Percentiles rank a stretch among this genome's conserved stretches.
phyloP scores from a whole-genome alignment of 176 grass and related monocot species.

The Miscanthus lutarioriparius region DNA sequence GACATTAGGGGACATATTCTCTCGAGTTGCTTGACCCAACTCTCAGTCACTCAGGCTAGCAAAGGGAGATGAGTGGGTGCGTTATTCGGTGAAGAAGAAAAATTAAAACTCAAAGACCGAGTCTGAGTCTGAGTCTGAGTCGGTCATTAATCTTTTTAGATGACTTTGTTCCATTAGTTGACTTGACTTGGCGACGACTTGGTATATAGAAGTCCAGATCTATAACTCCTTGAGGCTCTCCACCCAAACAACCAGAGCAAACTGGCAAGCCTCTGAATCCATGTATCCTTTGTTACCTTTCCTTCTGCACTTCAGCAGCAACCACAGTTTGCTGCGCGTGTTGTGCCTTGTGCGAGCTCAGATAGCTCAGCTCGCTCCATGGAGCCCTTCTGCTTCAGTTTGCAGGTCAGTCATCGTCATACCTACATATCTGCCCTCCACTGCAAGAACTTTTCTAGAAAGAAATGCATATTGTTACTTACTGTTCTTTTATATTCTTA shows the following conservation, averaged over 20 bases:
- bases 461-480: neutral
- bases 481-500: neutral
- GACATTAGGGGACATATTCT: neutral
- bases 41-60: no score
- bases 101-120: neutral
- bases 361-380: neutral
- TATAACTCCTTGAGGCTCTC: neutral
- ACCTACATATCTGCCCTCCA: neutral
- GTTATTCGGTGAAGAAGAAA: neutral
- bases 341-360: neutral
- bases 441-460: neutral
- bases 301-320: neutral
- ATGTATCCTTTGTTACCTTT: neutral
- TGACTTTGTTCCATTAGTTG: neutral
- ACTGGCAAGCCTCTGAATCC: neutral
- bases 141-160: neutral
- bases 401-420: neutral
- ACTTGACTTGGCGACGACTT: slow-evolving; percentile 12
- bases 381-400: neutral
- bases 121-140: neutral
- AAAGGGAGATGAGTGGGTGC: neutral
- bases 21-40: neutral
- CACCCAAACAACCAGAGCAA: neutral
- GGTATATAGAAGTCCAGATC: neutral
- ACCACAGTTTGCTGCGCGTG: neutral